Conservation (phyloP, 2,329 filamentous ascomycete genomes). For the Ustulina deusta region DNA sequence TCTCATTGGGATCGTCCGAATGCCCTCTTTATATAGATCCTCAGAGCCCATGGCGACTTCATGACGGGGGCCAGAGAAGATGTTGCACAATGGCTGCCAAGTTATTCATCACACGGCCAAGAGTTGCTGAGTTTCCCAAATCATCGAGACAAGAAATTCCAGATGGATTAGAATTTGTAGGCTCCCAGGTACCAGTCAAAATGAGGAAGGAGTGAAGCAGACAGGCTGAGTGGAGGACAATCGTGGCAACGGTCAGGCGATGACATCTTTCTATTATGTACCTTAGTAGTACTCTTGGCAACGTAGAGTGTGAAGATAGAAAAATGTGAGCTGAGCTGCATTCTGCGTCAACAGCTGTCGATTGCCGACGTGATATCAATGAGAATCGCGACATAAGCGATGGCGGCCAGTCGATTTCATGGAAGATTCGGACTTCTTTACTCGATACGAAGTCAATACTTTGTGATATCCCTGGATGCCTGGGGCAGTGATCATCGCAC, state of each 20-base stretch:
- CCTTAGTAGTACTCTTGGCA: conserved; percentile 32
- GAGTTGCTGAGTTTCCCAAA: conserved; percentile 41
- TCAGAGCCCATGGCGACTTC: conserved; percentile 15
- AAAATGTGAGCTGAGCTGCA: conserved; percentile 7
- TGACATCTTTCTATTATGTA: conserved; percentile 14
- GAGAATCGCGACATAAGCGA: conserved; percentile 3
- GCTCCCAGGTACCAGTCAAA: conserved; percentile 38
- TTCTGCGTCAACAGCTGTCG: conserved; percentile 1
- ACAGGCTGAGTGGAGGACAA: conserved; percentile 16
- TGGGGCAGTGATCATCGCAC: conserved; percentile 18
- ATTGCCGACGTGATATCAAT: conserved; percentile 13
- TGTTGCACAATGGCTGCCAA: conserved; percentile 38
- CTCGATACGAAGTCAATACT: neutral
- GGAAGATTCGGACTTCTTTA: neutral
- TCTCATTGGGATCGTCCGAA: conserved; percentile 7
- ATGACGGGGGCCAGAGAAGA: conserved; percentile 11
- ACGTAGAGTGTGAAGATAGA: conserved; percentile 14
- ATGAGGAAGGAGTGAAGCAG: conserved; percentile 45
- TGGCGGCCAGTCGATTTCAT: conserved; percentile 14
- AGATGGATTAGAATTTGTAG: conserved; percentile 27
- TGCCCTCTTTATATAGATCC: conserved; percentile 34
- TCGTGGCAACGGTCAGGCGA: conserved; percentile 21
- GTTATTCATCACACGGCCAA: conserved; percentile 36
- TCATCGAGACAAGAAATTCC: conserved; percentile 31
- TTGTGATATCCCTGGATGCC: neutral